Evolutionary conservation across 2,329 filamentous ascomycete species (phyloP).

Genomic region (Ophiosphaerella narmari): DNA sequence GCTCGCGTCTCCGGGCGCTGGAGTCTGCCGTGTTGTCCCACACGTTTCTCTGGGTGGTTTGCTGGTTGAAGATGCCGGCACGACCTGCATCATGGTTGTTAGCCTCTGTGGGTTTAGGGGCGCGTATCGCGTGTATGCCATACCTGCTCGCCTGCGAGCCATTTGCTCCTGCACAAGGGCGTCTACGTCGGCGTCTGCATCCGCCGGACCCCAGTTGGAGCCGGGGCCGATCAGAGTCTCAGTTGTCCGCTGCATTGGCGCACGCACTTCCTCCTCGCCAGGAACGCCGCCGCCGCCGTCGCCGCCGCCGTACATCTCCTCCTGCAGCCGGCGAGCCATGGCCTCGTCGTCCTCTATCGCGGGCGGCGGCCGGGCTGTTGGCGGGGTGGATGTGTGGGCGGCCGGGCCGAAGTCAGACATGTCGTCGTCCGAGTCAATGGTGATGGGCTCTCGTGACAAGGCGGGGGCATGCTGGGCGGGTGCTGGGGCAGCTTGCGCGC

Average conservation of each 20-base stretch:
- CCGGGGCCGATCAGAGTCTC: slow-evolving; percentile 85
- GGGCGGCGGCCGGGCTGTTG: slow-evolving; percentile 19
- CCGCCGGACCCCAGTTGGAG: slow-evolving; percentile 55
- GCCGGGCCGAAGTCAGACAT: slow-evolving; percentile 54
- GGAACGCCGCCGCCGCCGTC: slow-evolving; percentile 44
- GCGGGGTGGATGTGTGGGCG: slow-evolving; percentile 36
- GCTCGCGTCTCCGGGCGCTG: slow-evolving; percentile 54
- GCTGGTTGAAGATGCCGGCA: slow-evolving; percentile 74
- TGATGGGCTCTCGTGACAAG: slow-evolving; percentile 63
- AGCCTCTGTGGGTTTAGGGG: slow-evolving; percentile 31
- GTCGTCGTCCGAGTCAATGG: slow-evolving; percentile 78
- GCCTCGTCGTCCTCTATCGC: slow-evolving; percentile 84
- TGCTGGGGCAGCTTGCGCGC: slow-evolving; percentile 42
- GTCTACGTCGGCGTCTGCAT: slow-evolving; percentile 60
- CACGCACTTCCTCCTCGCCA: slow-evolving; percentile 69
- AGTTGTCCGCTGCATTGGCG: slow-evolving; percentile 87
- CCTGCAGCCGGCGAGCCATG: slow-evolving; percentile 87
- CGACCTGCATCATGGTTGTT: slow-evolving; percentile 42
- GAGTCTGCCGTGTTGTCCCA: slow-evolving; percentile 60
- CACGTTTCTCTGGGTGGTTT: slow-evolving; percentile 57
- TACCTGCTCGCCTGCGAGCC: slow-evolving; percentile 50
- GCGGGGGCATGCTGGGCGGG: slow-evolving; percentile 33
- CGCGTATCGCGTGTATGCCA: slow-evolving; percentile 12
- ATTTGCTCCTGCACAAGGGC: slow-evolving; percentile 70
- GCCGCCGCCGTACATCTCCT: slow-evolving; percentile 77